A percentile compares a stretch with the other conserved stretches of the same genome.
These are phyloP conservation scores for Saccharomycopsis olivae DNA, from an alignment of 805 yeast genomes.

Conservation along the genomic window DNA sequence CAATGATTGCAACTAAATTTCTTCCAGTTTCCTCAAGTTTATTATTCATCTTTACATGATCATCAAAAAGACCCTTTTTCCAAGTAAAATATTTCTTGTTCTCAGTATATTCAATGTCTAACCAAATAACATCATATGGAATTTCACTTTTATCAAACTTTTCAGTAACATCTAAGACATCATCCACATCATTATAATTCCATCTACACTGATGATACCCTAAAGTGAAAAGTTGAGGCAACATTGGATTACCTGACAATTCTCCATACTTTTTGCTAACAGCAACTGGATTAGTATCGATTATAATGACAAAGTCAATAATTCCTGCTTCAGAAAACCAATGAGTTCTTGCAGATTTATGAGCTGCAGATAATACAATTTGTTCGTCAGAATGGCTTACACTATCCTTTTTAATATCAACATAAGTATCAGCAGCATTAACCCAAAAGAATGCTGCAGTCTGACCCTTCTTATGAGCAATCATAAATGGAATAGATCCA, in stretches of 20 bases:
- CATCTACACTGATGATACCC: slow-evolving; percentile 97
- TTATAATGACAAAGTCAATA: slow-evolving; percentile 60
- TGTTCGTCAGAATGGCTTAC: slow-evolving; percentile 16
- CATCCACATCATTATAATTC: slow-evolving; percentile 87
- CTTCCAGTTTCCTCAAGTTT: slow-evolving; percentile 64
- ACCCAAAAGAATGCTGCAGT: slow-evolving; percentile 84
- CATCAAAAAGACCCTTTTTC: slow-evolving; percentile 64
- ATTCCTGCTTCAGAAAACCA: slow-evolving; percentile 93
- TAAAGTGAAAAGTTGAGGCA: slow-evolving; percentile 71
- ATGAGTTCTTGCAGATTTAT: slow-evolving; percentile 43
- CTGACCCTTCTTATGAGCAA: slow-evolving; percentile 47
- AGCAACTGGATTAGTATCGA: slow-evolving; percentile 47
- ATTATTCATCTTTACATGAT: slow-evolving; percentile 58
- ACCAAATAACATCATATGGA: slow-evolving; percentile 90
- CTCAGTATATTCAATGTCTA: slow-evolving; percentile 88
- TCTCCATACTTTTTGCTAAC: slow-evolving; percentile 52
- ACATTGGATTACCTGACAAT: slow-evolving; percentile 59
- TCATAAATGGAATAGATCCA: slow-evolving; percentile 84
- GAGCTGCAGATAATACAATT: slow-evolving; percentile 8
- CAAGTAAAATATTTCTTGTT: slow-evolving; percentile 86
- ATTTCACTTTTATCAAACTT: slow-evolving; percentile 64
- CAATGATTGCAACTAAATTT: slow-evolving; percentile 74
- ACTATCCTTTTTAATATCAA: slow-evolving; percentile 47
- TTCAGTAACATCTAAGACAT: slow-evolving; percentile 61
- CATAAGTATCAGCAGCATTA: slow-evolving; percentile 85